Base-by-base conservation (phyloP, 768 basidiomycete genomes). In the Lactarius trivialis region DNA sequence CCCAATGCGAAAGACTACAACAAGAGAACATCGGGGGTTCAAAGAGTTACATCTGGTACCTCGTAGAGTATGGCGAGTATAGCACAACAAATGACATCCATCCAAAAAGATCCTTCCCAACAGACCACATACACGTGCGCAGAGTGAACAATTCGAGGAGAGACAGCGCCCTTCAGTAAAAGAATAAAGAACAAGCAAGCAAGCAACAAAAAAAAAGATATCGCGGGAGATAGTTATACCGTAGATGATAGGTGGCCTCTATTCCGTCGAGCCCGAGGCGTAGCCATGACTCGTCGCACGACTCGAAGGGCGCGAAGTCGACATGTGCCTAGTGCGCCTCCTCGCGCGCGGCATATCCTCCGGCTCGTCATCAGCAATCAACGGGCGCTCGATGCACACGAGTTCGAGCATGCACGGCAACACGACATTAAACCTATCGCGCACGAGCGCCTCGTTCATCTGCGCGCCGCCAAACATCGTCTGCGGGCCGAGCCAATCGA, bases 381-480 rank as follows among this genome's bases (percentile, higher is more conserved):
- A 74, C 66, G 80, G 81, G 37, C 75, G 73, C 48, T 69, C 72
- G 36, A 77, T 56, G 69, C 85, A 87, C 66, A 77, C 76, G 60
- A 90, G 67, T 66, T 83, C 81, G 66, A 86, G 83, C 57, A 81
- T 81, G 72, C 84, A 83, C 39, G 88, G 84, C 24, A 84, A 68
- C 19, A 73, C 70, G 56, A 76, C 82, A 55, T 78, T 79, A 34
- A 68, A 67, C 3, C 79, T 65, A 15, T 75, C 76, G 68, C 70
- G 72, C 52, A 84, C 76, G 32, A 76, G 67, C 11, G 70, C 57
- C 11, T 82, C 79, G 68, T 83, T 80, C 19, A 69, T 26, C 58
- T 72, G 67, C 30, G 91, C 71, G 9, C 90, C 90, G 2, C 84
- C 88, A 66, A 82, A 91, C 73, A 81, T 78, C 34, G 82, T 82